phyloP scores from a whole-genome alignment of 2,329 filamentous ascomycete genomes.

The Knoxdaviesia capensis region DNA sequence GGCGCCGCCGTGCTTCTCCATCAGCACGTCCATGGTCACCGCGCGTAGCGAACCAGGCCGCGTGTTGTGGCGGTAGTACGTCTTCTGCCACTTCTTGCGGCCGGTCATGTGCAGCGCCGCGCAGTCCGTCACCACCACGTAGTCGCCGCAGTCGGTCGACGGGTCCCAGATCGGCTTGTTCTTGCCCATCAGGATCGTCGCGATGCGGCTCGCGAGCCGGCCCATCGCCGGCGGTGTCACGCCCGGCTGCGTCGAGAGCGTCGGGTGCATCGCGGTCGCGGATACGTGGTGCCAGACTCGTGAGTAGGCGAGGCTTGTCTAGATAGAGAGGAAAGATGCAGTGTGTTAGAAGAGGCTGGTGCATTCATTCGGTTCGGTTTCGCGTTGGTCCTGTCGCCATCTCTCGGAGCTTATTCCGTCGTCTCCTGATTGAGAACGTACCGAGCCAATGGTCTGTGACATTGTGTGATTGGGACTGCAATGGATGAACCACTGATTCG shows the following conservation, averaged over 20 bases:
- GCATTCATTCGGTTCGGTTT: background rate
- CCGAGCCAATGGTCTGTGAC: constrained; percentile 63
- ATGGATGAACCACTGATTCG: too few relatives aligned
- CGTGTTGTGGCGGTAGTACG: constrained; percentile 88
- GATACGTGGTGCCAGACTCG: constrained; percentile 82
- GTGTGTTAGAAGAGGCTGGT: constrained; percentile 1
- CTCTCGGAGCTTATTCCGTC: too few relatives aligned
- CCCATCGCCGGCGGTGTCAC: constrained; percentile 63
- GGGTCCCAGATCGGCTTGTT: constrained; percentile 97
- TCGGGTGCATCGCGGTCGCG: constrained; percentile 45
- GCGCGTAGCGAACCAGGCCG: constrained; percentile 68
- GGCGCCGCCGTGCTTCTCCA: constrained; percentile 80
- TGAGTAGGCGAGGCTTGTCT: constrained; percentile 94
- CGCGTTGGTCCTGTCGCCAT: too few relatives aligned
- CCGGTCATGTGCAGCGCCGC: constrained; percentile 73
- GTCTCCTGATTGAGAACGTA: constrained; percentile 16
- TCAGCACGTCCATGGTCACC: constrained; percentile 88
- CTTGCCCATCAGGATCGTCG: constrained; percentile 85
- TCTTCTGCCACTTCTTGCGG: constrained; percentile 83
- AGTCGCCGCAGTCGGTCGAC: constrained; percentile 96
- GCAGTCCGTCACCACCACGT: constrained; percentile 87
- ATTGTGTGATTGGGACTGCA: constrained; percentile 21
- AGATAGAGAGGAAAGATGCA: constrained; percentile 5
- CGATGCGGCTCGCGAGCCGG: constrained; percentile 74
- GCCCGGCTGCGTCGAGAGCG: constrained; percentile 33